Conservation (phyloP, 768 basidiomycete genomes). For the Suillus paluster region DNA sequence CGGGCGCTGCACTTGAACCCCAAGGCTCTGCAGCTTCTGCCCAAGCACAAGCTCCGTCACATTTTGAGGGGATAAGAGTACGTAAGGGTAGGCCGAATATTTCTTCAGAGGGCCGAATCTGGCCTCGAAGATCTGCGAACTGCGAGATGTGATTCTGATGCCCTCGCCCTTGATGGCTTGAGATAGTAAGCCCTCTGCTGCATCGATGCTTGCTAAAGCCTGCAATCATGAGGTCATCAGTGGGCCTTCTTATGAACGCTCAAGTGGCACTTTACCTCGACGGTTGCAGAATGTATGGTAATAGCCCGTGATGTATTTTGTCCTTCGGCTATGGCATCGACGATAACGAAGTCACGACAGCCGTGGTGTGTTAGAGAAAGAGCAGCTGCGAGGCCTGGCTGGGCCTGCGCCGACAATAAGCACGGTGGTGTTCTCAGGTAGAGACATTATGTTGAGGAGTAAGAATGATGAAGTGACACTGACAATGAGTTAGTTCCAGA, state of each 20-base stretch:
- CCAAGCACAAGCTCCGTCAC: conserved; percentile 47
- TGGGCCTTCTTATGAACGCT: background rate
- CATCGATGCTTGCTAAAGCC: conserved; percentile 47
- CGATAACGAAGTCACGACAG: conserved; percentile 34
- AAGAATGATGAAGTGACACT: background rate
- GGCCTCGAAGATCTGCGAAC: conserved; percentile 28
- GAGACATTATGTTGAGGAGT: background rate
- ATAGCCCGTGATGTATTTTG: conserved; percentile 44
- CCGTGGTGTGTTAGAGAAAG: conserved; percentile 47
- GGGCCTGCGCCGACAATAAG: conserved; percentile 59
- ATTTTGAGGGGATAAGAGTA: conserved; percentile 48
- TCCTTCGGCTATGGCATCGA: conserved; percentile 37
- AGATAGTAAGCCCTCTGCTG: conserved; percentile 38
- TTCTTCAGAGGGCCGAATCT: conserved; percentile 40
- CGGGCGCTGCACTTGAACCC: conserved; percentile 41
- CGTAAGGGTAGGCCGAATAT: conserved; percentile 49
- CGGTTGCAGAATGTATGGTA: conserved; percentile 49
- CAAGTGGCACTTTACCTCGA: conserved; percentile 40
- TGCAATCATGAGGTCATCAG: conserved; percentile 32
- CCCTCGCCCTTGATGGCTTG: conserved; percentile 28
- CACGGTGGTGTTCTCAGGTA: conserved; percentile 34
- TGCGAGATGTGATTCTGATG: conserved; percentile 36
- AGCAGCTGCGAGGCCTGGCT: conserved; percentile 49
- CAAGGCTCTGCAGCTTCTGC: conserved; percentile 35
- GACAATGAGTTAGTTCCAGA: background rate